Percentiles rank a stretch among this genome's conserved stretches.
phyloP scores from a whole-genome alignment of 345 rosid genomes.

The Gossypium anomalum region DNA sequence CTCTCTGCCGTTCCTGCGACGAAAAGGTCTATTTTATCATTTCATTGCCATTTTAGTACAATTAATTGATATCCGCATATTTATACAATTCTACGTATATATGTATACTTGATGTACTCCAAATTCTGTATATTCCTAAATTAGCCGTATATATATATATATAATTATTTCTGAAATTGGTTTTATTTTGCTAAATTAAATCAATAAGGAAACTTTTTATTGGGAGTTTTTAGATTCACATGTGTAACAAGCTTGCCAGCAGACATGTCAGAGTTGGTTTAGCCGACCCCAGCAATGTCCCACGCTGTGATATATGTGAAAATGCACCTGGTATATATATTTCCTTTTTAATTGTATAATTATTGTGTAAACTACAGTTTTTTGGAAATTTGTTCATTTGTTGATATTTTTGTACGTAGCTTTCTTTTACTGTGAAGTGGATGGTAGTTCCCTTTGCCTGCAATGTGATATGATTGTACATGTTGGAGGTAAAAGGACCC shows the following conservation, averaged over 20 bases:
- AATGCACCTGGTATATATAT: constrained; percentile 64
- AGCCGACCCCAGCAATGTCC: constrained; percentile 68
- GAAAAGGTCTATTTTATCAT: constrained; percentile 42
- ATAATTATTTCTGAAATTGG: background rate
- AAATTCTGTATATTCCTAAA: background rate
- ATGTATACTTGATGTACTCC: background rate
- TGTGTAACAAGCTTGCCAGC: constrained; percentile 84
- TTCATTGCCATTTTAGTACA: background rate
- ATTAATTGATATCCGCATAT: background rate
- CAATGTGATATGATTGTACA: constrained; percentile 89
- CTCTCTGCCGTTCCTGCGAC: constrained; percentile 79
- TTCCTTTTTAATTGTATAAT: background rate
- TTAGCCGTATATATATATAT: background rate
- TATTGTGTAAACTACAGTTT: background rate
- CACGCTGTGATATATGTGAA: constrained; percentile 80
- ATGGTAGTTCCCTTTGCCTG: constrained; percentile 79
- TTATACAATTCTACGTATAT: background rate
- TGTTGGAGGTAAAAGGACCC: constrained; percentile 89
- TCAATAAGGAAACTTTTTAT: constrained; percentile 4
- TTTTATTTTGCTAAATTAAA: background rate
- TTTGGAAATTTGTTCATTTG: constrained; percentile 20
- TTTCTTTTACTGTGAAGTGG: constrained; percentile 85
- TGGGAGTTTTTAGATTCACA: constrained; percentile 52
- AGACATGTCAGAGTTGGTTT: constrained; percentile 77
- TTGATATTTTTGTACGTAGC: constrained; percentile 36